Evolutionary conservation across 2,329 filamentous ascomycete genomes (phyloP).

Genomic region (Microsporum canis): DNA sequence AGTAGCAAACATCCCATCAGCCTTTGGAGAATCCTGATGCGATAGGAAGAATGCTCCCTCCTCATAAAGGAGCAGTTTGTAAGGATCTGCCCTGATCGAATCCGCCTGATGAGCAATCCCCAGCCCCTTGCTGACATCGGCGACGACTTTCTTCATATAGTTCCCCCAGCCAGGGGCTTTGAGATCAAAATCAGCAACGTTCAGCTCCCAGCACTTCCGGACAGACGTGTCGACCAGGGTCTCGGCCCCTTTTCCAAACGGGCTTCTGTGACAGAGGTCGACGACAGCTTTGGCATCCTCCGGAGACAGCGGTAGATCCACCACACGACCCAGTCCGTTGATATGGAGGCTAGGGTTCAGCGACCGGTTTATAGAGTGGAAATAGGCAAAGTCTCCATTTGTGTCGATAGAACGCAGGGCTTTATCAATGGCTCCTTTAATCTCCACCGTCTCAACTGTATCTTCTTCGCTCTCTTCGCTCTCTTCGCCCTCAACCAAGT

Average conservation of each 20-base stretch:
- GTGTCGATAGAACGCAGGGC: not conserved
- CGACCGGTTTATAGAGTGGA: not conserved
- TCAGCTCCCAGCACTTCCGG: slow-evolving; percentile 37
- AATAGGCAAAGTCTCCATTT: slow-evolving; percentile 3
- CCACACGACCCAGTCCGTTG: slow-evolving; percentile 8
- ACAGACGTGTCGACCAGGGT: slow-evolving; percentile 32
- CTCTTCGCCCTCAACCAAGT: not conserved
- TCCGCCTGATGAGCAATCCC: not conserved
- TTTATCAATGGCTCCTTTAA: not conserved
- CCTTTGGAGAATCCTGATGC: slow-evolving; percentile 40
- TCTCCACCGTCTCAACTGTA: not conserved
- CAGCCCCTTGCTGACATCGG: slow-evolving; percentile 9
- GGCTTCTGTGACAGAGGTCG: slow-evolving; percentile 14
- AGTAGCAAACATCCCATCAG: slow-evolving; percentile 41
- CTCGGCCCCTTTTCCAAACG: slow-evolving; percentile 31
- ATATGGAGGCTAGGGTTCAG: slow-evolving; percentile 15
- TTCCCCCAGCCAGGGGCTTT: slow-evolving; percentile 25
- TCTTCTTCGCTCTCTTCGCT: not conserved
- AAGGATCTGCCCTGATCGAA: slow-evolving; percentile 27
- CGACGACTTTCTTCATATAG: slow-evolving; percentile 10
- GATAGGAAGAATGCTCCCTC: slow-evolving; percentile 41
- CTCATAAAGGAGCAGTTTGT: slow-evolving; percentile 43
- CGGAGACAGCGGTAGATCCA: slow-evolving; percentile 15
- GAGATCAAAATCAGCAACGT: slow-evolving; percentile 30
- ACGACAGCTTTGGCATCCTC: slow-evolving; percentile 16